Percentiles rank a stretch among this genome's conserved stretches.
These are phyloP conservation scores for Ramaria rubella DNA, from an alignment of 768 basidiomycete species.

Conservation along the genomic window DNA sequence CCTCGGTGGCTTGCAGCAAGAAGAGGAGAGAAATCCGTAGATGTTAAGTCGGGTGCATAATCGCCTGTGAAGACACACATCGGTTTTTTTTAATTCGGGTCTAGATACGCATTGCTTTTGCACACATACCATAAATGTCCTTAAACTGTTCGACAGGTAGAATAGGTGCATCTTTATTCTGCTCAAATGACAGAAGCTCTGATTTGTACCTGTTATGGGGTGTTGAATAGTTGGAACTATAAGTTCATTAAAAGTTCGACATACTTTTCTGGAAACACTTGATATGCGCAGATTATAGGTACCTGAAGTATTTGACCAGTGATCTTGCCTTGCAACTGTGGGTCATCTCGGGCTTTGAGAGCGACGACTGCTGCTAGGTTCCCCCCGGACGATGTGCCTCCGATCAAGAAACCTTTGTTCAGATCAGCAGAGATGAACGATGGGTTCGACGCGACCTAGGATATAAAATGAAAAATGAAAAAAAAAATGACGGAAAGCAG, in stretches of 20 bases:
- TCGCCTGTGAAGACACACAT: not conserved
- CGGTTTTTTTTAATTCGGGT: not conserved
- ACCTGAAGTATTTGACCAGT: slow-evolving; percentile 21
- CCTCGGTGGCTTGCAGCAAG: slow-evolving; percentile 17
- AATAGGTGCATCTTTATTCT: slow-evolving; percentile 16
- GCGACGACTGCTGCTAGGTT: slow-evolving; percentile 19
- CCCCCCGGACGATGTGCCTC: slow-evolving; percentile 20
- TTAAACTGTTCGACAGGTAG: not conserved
- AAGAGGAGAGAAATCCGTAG: slow-evolving; percentile 15
- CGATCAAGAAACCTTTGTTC: slow-evolving; percentile 21
- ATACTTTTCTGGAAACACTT: slow-evolving; percentile 19
- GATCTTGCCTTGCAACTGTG: slow-evolving; percentile 15
- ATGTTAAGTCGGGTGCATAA: not conserved
- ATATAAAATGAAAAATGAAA: not conserved
- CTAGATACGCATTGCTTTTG: not conserved
- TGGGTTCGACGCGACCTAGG: slow-evolving; percentile 12
- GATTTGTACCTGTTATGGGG: slow-evolving; percentile 13
- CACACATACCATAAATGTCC: not conserved
- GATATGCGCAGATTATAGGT: slow-evolving; percentile 17
- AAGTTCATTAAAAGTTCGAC: too few relatives aligned
- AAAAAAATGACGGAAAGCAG: too few relatives aligned
- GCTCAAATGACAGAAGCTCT: slow-evolving; percentile 18
- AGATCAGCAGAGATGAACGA: slow-evolving; percentile 12
- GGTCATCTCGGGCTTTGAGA: slow-evolving; percentile 19
- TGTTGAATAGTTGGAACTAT: not conserved